phyloP scores from a whole-genome alignment of 2,329 filamentous ascomycete species.

The Fusarium staphyleae region DNA sequence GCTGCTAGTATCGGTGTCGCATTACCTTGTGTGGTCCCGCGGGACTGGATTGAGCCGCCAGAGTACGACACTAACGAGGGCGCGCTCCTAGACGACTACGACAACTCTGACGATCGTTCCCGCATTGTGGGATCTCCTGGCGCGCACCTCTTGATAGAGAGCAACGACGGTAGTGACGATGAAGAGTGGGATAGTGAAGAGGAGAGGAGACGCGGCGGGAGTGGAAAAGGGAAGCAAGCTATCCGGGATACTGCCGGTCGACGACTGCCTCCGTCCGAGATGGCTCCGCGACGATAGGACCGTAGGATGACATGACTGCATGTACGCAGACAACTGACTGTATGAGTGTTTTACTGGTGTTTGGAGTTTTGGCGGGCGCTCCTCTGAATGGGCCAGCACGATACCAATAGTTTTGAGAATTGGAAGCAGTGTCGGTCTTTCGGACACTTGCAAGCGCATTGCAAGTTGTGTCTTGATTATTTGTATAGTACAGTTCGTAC shows the following conservation, averaged over 20 bases:
- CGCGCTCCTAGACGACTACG: constrained; percentile 67
- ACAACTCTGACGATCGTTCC: constrained; percentile 60
- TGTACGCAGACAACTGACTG: background rate
- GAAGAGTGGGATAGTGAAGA: constrained; percentile 56
- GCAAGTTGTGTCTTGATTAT: constrained; percentile 34
- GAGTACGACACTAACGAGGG: constrained; percentile 77
- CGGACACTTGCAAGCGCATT: constrained; percentile 17
- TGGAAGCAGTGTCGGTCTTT: constrained; percentile 33
- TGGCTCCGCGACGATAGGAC: constrained; percentile 50
- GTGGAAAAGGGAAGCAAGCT: constrained; percentile 54
- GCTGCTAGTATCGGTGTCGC: constrained; percentile 84
- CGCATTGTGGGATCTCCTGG: constrained; percentile 62
- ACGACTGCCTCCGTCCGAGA: constrained; percentile 59
- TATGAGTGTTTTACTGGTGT: constrained; percentile 30
- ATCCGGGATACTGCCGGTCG: constrained; percentile 60
- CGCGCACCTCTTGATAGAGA: constrained; percentile 44
- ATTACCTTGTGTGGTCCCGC: constrained; percentile 81
- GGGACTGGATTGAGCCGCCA: constrained; percentile 81
- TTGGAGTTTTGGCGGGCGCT: constrained; percentile 29
- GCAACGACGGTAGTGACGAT: constrained; percentile 40
- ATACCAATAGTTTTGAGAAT: constrained; percentile 39
- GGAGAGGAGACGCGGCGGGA: constrained; percentile 50
- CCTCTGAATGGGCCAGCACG: constrained; percentile 31
- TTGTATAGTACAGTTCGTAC: constrained; percentile 47
- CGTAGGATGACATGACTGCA: background rate